Base-by-base conservation (phyloP, 2,329 filamentous ascomycete genomes). In the Scedosporium aurantiacum region DNA sequence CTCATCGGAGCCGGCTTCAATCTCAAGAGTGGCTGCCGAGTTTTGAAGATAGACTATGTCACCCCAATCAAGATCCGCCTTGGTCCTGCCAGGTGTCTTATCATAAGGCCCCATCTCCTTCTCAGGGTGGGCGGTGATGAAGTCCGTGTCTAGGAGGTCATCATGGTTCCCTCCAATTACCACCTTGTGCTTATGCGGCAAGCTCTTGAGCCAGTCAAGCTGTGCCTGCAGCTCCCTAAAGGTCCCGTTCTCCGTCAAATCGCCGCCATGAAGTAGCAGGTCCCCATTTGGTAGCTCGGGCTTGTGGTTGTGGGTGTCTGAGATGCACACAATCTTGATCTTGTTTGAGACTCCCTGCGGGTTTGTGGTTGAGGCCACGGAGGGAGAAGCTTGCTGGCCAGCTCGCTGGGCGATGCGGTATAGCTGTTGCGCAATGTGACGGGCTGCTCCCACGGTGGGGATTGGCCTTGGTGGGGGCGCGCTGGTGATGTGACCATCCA, bases 31-130 rank as follows among this genome's bases (percentile, higher is more conserved):
- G 4, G 88, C 74, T 56, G 82, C 76, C 41, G 81, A 79, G 66
- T 89, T 86, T 73, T 95, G 83, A 2, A 96, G 82, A 71, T 96
- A 96, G 67, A 85, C 78, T 57, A 96, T 75, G 52, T 79, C 78
- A 60, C 82, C 85, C 76, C 90, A 85, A 66, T 90, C 78, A 16
- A 91, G 78, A 12, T 54, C 50, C 12, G 18, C 50, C 50, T 54
- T 54, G 50, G 50, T 54, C 60, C 52, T 21, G 62, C 63, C 55
- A 23, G 50, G 50, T 7, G 23, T 27, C 23, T 54, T 54, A 54
- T 54, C 50, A 23, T 54, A 23, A 27, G 50, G 12, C 12, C 50
- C 50, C 50, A 23, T 18, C 23, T 54, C 18, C 50, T 54, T 54
- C 23, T 54, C 50, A 2, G 50, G 50, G 21, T 54, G 50, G 8